A percentile compares a stretch with the other conserved stretches of the same genome.
Conservation (phyloP, 2,329 filamentous ascomycete species). For the Botrytis fabae region DNA sequence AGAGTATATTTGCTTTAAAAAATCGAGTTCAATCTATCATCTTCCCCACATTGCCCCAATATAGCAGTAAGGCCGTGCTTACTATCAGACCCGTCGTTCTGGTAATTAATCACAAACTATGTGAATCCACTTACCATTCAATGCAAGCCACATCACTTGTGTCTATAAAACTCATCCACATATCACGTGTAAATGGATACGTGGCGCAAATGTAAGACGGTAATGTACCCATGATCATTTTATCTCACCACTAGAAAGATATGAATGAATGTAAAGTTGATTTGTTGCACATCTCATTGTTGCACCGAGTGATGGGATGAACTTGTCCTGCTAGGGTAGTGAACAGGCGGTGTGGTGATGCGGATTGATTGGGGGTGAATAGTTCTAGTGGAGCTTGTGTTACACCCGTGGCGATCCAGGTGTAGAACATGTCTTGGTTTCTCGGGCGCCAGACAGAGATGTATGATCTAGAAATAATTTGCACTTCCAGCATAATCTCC, state of each 20-base stretch:
- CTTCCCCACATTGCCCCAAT: not conserved
- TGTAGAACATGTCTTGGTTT: conserved; percentile 1
- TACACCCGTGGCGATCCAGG: not conserved
- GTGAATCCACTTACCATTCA: conserved; percentile 4
- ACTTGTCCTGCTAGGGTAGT: not conserved
- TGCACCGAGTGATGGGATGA: conserved; percentile 20
- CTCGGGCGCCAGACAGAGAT: not conserved
- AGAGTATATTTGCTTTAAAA: not conserved
- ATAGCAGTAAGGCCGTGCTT: not conserved
- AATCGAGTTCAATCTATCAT: not conserved
- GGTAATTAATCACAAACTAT: not conserved
- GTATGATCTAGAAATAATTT: conserved; percentile 35
- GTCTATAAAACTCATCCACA: not conserved
- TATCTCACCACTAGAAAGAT: conserved; percentile 18
- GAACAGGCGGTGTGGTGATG: conserved; percentile 14
- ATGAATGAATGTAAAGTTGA: not conserved
- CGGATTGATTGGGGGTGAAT: conserved; percentile 1
- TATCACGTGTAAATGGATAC: conserved; percentile 10
- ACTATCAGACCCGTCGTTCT: not conserved
- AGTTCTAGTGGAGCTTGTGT: conserved; percentile 15
- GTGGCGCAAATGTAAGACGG: conserved; percentile 18
- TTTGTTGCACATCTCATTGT: conserved; percentile 24
- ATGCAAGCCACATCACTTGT: conserved; percentile 15
- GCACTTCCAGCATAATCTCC: conserved; percentile 43
- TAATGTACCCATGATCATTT: conserved; percentile 14